Evolutionary conservation across 495 filamentous ascomycete genomes (phyloP), one percentile per base, ranked within the genome.

Genomic region (Trichoderma reesei): DNA sequence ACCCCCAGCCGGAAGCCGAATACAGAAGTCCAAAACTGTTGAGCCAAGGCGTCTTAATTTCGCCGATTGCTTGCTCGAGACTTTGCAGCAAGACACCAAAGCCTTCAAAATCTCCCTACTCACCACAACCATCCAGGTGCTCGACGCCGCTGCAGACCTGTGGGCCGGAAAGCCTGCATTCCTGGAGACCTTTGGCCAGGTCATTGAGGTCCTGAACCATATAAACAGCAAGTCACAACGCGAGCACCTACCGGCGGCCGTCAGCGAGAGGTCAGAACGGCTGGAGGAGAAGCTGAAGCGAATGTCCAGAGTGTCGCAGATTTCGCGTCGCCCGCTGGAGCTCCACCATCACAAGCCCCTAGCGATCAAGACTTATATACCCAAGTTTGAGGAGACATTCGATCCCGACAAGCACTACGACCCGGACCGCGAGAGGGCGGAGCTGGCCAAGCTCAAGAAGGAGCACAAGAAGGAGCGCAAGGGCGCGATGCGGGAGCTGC

Each of bases 371-470:
- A 85, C 86, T 9, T 86, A 86, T 56, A 87, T 96, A 33, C 94
- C 94, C 68, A 97, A 96, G 77, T 99, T 98, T 79, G 95, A 99
- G 78, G 92, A 96, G 73, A 78, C 84, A 67, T 99, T 91, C 85
- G 91, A 92, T 73, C 94, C 92, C 13, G 83, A 90, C 79, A 92
- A 90, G 75, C 93, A 96, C 80, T 96, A 98, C 82, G 94, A 99
- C 70, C 90, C 91, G 1, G 86, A 98, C 73, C 84, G 85, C 62
- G 92, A 94, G 71, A 89, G 94, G 34, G 83, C 87, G n/a, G 91
- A 95, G 66, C 67, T 85, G 59, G 85, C 84, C 67, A 91, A 90
- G 69, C 80, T 99, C 70, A 86, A 84, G 76, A 86, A 86, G 59
- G 93, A 99, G 78, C 86, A 90, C 83, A 96, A 96, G 84, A 85